phyloP scores from a whole-genome alignment of 345 rosid species.

The Xanthoceras sorbifolium region DNA sequence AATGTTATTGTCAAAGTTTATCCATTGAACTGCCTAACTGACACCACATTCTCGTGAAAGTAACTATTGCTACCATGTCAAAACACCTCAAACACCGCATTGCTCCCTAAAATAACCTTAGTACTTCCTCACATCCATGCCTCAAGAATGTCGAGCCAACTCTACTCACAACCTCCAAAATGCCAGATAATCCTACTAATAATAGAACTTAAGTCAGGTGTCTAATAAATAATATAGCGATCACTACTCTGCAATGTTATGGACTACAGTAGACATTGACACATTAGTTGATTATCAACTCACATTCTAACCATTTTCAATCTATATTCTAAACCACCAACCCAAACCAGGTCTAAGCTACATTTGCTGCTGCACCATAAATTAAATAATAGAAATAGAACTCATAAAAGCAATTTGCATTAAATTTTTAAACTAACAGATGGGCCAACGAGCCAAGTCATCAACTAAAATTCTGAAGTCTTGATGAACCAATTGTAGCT shows the following conservation, averaged over 20 bases:
- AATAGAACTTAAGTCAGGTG: background rate
- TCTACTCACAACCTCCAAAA: background rate
- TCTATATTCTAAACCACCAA: background rate
- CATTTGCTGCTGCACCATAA: background rate
- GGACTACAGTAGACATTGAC: background rate
- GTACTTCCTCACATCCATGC: background rate
- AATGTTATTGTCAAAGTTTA: constrained; percentile 8
- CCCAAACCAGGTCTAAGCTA: background rate
- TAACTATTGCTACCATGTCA: background rate
- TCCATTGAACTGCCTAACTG: background rate
- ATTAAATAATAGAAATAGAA: background rate
- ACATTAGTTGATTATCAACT: background rate
- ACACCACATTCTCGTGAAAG: background rate
- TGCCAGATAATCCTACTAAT: background rate
- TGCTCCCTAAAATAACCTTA: background rate
- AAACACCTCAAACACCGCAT: background rate
- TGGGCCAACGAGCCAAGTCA: background rate
- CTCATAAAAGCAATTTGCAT: background rate
- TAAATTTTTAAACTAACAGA: background rate
- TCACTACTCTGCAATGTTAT: background rate
- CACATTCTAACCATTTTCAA: background rate
- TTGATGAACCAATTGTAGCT: background rate
- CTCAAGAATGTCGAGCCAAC: background rate
- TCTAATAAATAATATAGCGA: background rate
- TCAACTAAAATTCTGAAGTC: background rate